phyloP scores from a whole-genome alignment of 2,329 filamentous ascomycete genomes.

The Colletotrichum orbiculare region DNA sequence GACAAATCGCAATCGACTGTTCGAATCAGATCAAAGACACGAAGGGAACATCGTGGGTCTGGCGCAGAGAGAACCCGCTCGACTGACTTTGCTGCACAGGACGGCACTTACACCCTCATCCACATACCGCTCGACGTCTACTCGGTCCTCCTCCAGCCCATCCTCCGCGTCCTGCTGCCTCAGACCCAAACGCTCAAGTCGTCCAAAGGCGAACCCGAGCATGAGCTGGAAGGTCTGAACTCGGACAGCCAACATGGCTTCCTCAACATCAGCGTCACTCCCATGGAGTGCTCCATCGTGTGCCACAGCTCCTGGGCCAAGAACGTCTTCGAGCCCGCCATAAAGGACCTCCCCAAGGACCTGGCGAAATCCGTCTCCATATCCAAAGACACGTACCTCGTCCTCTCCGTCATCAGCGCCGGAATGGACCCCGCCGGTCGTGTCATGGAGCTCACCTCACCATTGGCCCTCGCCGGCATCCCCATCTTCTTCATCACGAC shows the following conservation, averaged over 20 bases:
- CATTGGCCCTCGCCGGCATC: slow-evolving; percentile 89
- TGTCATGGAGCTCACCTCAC: slow-evolving; percentile 91
- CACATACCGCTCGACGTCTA: slow-evolving; percentile 88
- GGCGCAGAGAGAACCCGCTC: too few relatives aligned
- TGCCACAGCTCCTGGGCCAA: slow-evolving; percentile 82
- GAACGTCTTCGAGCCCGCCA: slow-evolving; percentile 77
- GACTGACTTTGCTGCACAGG: slow-evolving; percentile 60
- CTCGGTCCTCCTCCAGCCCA: slow-evolving; percentile 82
- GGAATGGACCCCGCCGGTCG: slow-evolving; percentile 91
- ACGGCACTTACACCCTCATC: slow-evolving; percentile 87
- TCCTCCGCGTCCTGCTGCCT: slow-evolving; percentile 86
- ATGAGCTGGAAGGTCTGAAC: slow-evolving; percentile 58
- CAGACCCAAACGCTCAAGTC: slow-evolving; percentile 57
- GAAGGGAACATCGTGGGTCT: neutral
- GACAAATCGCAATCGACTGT: slow-evolving; percentile 1
- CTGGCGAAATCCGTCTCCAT: slow-evolving; percentile 71
- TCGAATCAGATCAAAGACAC: slow-evolving; percentile 23
- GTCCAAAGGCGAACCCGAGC: slow-evolving; percentile 48
- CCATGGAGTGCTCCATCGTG: slow-evolving; percentile 91
- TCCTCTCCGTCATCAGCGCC: slow-evolving; percentile 89
- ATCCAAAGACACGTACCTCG: slow-evolving; percentile 85
- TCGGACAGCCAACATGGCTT: slow-evolving; percentile 76
- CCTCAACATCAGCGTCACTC: slow-evolving; percentile 92
- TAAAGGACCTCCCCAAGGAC: slow-evolving; percentile 70
- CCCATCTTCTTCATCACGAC: slow-evolving; percentile 99